phyloP scores from a whole-genome alignment of 2,329 filamentous ascomycete species.

The Alternaria alternata region DNA sequence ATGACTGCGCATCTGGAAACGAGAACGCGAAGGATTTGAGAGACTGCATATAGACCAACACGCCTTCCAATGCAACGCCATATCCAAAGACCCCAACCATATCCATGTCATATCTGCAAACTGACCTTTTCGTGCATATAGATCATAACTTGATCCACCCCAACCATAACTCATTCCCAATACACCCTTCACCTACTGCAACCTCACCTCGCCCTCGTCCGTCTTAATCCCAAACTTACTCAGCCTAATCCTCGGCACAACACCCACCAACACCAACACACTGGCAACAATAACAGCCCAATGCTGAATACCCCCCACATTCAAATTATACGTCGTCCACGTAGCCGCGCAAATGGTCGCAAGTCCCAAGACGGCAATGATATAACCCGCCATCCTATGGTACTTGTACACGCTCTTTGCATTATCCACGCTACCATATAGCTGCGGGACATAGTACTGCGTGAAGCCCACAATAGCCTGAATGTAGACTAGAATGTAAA shows the following conservation, averaged over 20 bases:
- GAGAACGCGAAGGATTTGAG: too few species aligned
- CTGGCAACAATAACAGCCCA: slow-evolving; percentile 77
- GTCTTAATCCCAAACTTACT: slow-evolving; percentile 74
- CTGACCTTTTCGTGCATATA: background rate
- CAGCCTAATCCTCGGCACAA: slow-evolving; percentile 81
- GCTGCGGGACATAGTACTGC: slow-evolving; percentile 75
- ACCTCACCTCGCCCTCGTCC: slow-evolving; percentile 15
- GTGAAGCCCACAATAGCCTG: slow-evolving; percentile 84
- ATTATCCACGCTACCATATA: slow-evolving; percentile 81
- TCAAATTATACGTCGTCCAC: slow-evolving; percentile 76
- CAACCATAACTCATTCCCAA: background rate
- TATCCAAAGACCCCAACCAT: background rate
- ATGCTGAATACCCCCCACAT: slow-evolving; percentile 73
- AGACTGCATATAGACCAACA: background rate
- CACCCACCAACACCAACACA: slow-evolving; percentile 72
- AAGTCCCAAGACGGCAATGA: slow-evolving; percentile 73
- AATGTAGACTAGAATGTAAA: slow-evolving; percentile 72
- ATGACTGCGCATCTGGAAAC: too few species aligned
- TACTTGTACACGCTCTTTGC: slow-evolving; percentile 91
- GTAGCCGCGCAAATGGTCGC: slow-evolving; percentile 78
- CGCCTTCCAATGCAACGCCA: background rate
- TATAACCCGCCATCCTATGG: slow-evolving; percentile 80
- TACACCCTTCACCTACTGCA: background rate
- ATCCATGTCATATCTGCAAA: too few species aligned
- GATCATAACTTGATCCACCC: too few species aligned